These are phyloP conservation scores for Aurinia saxatilis DNA, from an alignment of 345 rosid genomes.

Conservation along the genomic window DNA sequence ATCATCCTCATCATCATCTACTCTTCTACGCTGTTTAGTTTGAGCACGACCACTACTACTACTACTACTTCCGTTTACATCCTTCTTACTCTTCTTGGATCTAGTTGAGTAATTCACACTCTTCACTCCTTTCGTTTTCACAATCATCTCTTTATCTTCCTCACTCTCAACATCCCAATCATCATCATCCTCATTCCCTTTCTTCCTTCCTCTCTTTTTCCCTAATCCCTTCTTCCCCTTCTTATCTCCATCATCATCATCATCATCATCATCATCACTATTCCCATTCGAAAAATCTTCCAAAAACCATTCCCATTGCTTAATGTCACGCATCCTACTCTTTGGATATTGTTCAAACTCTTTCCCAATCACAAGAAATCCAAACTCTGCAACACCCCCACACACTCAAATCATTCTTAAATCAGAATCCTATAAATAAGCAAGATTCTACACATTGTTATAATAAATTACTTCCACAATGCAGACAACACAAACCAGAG, in stretches of 20 bases:
- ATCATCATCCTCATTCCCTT: constrained; percentile 40
- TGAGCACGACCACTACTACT: not conserved
- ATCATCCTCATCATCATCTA: constrained; percentile 39
- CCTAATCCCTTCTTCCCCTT: constrained; percentile 23
- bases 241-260: constrained; percentile 24
- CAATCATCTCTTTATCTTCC: constrained; percentile 36
- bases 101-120: constrained; percentile 44
- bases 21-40: constrained; percentile 13
- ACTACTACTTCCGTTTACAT: not conserved
- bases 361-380: constrained; percentile 68
- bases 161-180: constrained; percentile 65
- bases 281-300: constrained; percentile 36
- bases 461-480: not conserved
- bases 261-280: constrained; percentile 33
- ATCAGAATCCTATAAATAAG: not conserved
- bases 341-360: constrained; percentile 64
- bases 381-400: constrained; percentile 52
- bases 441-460: not conserved
- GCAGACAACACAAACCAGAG: not conserved
- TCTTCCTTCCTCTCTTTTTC: constrained; percentile 40
- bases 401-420: not conserved
- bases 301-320: constrained; percentile 80
- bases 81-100: constrained; percentile 35
- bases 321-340: constrained; percentile 28
- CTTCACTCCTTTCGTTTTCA: constrained; percentile 25